Percentiles rank a stretch among this genome's conserved stretches.
These are phyloP conservation scores for Asterophora lycoperdoides DNA, from an alignment of 768 basidiomycete species.

Conservation along the genomic window DNA sequence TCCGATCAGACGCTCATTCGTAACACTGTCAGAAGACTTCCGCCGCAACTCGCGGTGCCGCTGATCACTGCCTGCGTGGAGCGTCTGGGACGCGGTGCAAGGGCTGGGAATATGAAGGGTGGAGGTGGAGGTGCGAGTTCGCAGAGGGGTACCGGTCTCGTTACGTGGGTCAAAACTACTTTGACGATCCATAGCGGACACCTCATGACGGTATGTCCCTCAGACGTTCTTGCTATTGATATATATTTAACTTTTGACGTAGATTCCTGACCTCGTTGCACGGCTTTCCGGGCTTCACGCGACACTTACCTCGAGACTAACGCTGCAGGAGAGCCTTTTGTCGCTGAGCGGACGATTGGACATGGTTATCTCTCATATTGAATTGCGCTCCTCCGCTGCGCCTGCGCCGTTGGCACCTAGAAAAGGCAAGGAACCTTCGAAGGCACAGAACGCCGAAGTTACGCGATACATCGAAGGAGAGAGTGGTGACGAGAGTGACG, in stretches of 20 bases:
- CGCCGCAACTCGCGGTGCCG: slow-evolving; percentile 81
- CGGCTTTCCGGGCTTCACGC: slow-evolving; percentile 83
- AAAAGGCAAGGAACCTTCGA: slow-evolving; percentile 30
- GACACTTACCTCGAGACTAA: slow-evolving; percentile 72
- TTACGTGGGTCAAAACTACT: slow-evolving; percentile 78
- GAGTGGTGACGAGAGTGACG: slow-evolving; percentile 53
- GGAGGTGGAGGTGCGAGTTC: slow-evolving; percentile 76
- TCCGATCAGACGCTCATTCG: slow-evolving; percentile 77
- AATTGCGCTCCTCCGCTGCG: slow-evolving; percentile 74
- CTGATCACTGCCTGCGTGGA: slow-evolving; percentile 88
- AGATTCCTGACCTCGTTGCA: slow-evolving; percentile 92
- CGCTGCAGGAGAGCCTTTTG: slow-evolving; percentile 80
- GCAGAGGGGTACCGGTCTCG: slow-evolving; percentile 65
- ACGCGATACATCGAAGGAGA: slow-evolving; percentile 77
- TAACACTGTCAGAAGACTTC: slow-evolving; percentile 83
- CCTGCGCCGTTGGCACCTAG: slow-evolving; percentile 51
- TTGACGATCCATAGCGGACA: slow-evolving; percentile 85
- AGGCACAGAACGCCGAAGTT: slow-evolving; percentile 32
- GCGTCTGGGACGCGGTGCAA: slow-evolving; percentile 71
- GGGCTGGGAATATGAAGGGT: slow-evolving; percentile 70
- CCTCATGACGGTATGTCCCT: slow-evolving; percentile 80
- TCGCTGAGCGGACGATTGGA: slow-evolving; percentile 88
- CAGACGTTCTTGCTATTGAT: slow-evolving; percentile 1
- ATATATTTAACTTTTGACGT: slow-evolving; percentile 10
- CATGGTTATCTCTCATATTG: slow-evolving; percentile 91